phyloP scores from a whole-genome alignment of 2,329 filamentous ascomycete species.

The Incumbomyces delicatus region DNA sequence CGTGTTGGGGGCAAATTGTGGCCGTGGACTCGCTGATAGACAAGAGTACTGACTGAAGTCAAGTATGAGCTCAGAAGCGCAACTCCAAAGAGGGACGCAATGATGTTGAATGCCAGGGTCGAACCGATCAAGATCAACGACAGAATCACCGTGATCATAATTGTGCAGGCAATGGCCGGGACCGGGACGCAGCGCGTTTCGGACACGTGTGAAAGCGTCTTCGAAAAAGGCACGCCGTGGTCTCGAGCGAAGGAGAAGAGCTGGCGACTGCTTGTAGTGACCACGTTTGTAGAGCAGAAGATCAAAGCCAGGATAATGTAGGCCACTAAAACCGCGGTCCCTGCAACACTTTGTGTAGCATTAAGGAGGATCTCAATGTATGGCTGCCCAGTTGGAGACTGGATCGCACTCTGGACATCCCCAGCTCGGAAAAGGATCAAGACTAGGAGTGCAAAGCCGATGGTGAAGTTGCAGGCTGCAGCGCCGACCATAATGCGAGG shows the following conservation, averaged over 20 bases:
- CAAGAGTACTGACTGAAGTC: no score
- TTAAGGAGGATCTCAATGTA: constrained; percentile 39
- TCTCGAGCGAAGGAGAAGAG: constrained; percentile 36
- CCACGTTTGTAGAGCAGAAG: constrained; percentile 28
- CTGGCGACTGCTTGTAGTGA: constrained; percentile 29
- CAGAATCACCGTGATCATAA: constrained; percentile 9
- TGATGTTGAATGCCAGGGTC: constrained; percentile 16
- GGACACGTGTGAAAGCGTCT: constrained; percentile 26
- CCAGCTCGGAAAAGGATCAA: constrained; percentile 28
- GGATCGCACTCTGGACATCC: constrained; percentile 27
- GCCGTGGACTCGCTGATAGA: no score
- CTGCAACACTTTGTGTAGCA: constrained; percentile 23
- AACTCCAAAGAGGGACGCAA: constrained; percentile 36
- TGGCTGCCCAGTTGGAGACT: constrained; percentile 34
- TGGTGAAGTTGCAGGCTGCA: constrained; percentile 35
- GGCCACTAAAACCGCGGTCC: constrained; percentile 32
- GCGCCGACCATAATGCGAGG: constrained; percentile 31
- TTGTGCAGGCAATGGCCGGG: constrained; percentile 14
- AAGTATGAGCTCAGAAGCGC: no score
- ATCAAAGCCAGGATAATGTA: constrained; percentile 33
- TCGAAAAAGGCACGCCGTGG: constrained; percentile 32
- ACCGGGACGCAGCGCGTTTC: constrained; percentile 12
- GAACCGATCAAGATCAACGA: constrained; percentile 16
- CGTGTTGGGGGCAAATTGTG: no score
- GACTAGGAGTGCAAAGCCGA: constrained; percentile 37